Conservation (phyloP, 257 asterid species). For the Linaria vulgaris region DNA sequence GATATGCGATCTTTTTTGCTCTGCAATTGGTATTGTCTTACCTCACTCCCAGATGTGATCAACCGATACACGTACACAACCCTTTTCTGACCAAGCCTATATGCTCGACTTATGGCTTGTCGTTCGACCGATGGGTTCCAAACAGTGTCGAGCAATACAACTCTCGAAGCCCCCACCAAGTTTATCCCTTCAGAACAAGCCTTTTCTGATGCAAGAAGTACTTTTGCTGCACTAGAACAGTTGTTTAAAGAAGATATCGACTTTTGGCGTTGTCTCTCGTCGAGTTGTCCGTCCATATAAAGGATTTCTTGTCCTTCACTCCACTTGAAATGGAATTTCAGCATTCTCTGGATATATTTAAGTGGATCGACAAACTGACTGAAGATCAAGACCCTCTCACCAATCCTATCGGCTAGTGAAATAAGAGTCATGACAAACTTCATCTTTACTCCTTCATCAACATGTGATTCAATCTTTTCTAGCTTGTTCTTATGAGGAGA, state of each 20-base stretch:
- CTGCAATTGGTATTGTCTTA: slow-evolving; percentile 32
- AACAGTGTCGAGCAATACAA: slow-evolving; percentile 51
- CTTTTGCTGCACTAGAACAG: slow-evolving; percentile 43
- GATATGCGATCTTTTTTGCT: slow-evolving; percentile 44
- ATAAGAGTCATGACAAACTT: slow-evolving; percentile 52
- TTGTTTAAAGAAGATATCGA: slow-evolving; percentile 47
- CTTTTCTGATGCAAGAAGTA: slow-evolving; percentile 51
- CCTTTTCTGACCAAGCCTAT: slow-evolving; percentile 54
- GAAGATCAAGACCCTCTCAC: slow-evolving; percentile 67
- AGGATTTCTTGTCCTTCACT: slow-evolving; percentile 43
- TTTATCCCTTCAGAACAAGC: slow-evolving; percentile 69
- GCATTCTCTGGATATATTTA: slow-evolving; percentile 34
- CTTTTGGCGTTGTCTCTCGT: slow-evolving; percentile 38
- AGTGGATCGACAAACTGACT: slow-evolving; percentile 49
- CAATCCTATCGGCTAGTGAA: slow-evolving; percentile 34
- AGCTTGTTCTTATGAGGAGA: slow-evolving; percentile 6
- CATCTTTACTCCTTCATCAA: slow-evolving; percentile 55
- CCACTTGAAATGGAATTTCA: slow-evolving; percentile 38
- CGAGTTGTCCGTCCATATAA: slow-evolving; percentile 49
- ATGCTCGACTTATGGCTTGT: slow-evolving; percentile 64
- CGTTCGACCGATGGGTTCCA: slow-evolving; percentile 69
- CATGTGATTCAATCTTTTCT: slow-evolving; percentile 22
- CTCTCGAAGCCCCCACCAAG: slow-evolving; percentile 57
- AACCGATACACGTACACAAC: slow-evolving; percentile 51
- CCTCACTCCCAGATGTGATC: slow-evolving; percentile 49